A percentile compares a stretch with the other conserved stretches of the same genome.
These are phyloP conservation scores for Exophiala viscosa DNA, from an alignment of 2,329 filamentous ascomycete genomes.

Conservation along the genomic window DNA sequence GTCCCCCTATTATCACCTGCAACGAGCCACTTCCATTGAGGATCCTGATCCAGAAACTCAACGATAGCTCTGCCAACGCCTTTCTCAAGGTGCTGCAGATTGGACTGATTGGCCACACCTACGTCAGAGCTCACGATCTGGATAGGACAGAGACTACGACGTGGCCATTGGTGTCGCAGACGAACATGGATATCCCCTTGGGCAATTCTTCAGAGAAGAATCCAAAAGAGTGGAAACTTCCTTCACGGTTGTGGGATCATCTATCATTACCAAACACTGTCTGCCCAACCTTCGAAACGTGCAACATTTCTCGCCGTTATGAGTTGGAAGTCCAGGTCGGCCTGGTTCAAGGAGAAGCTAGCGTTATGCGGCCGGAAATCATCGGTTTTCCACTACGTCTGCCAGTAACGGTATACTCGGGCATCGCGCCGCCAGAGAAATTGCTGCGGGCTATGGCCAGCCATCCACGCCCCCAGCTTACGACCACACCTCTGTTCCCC, in stretches of 20 bases:
- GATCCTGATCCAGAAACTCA: constrained; percentile 73
- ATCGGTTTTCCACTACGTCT: constrained; percentile 76
- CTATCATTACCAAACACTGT: constrained; percentile 77
- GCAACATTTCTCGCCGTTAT: constrained; percentile 79
- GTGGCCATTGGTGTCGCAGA: constrained; percentile 71
- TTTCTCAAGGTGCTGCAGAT: constrained; percentile 78
- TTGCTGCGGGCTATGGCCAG: constrained; percentile 55
- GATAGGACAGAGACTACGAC: constrained; percentile 64
- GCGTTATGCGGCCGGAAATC: constrained; percentile 59
- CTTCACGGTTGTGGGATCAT: constrained; percentile 64
- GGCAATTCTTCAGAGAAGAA: constrained; percentile 56
- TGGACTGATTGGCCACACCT: constrained; percentile 73
- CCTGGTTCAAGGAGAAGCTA: constrained; percentile 66
- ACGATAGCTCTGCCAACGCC: constrained; percentile 63
- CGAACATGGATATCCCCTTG: constrained; percentile 68
- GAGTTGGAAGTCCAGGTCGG: constrained; percentile 79
- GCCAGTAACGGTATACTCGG: constrained; percentile 77
- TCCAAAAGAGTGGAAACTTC: constrained; percentile 66
- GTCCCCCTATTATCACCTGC: constrained; percentile 83
- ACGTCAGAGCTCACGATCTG: constrained; percentile 73
- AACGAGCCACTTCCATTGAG: constrained; percentile 80
- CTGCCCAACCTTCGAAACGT: constrained; percentile 80
- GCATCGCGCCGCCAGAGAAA: constrained; percentile 74
- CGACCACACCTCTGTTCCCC: constrained; percentile 13
- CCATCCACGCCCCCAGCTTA: constrained; percentile 31